Evolutionary conservation across 2,329 filamentous ascomycete species (phyloP), one percentile per base, ranked within the genome.

Genomic region (Phaeosphaeriaceae sp.): DNA sequence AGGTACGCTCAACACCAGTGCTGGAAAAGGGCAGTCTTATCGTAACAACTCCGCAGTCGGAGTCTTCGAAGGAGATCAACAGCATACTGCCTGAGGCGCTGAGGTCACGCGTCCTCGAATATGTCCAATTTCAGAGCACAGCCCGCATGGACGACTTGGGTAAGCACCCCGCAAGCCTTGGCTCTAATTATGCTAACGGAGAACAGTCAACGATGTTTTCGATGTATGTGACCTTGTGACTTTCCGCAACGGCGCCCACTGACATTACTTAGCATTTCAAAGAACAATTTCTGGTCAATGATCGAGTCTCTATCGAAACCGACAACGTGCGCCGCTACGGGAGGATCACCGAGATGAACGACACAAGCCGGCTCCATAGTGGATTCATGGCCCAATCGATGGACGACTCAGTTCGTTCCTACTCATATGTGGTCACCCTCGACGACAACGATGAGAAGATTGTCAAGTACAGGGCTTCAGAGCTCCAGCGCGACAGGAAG

Each of bases 41-140:
- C 61, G 65, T 75, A 74, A 74, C 70, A 67, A 61, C 60, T 60
- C 61, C 57, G 45, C 72, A 83, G 81, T 79, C 74, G 55, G 79
- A 81, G 68, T 93, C 93, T 65, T 93, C 92, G 48, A 88, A 89
- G 76, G 92, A 96, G 78, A 92, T 98, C 58, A 93, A 98, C 68
- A 91, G 90, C 73, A 88, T 91, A 40, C 98, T 99, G 68, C 95
- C 95, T 19, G 93, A 97, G 77, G 88, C 91, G 40, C 83, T 99
- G 60, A 96, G 96, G 74, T 92, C 92, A 48, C 95, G 94, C 11
- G 91, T 99, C 50, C 82, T 99, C 65, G 90, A 92, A 62, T 91
- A 90, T 74, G 91, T 97, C 36, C 95, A 99, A 96, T 77, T 93
- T 92, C 73, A 93, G 89, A 21, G 88, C 92, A 63, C 95, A 89